Evolutionary conservation across 768 basidiomycete genomes (phyloP), one percentile per base, ranked within the genome.

Genomic region (Auricularia heimuer): DNA sequence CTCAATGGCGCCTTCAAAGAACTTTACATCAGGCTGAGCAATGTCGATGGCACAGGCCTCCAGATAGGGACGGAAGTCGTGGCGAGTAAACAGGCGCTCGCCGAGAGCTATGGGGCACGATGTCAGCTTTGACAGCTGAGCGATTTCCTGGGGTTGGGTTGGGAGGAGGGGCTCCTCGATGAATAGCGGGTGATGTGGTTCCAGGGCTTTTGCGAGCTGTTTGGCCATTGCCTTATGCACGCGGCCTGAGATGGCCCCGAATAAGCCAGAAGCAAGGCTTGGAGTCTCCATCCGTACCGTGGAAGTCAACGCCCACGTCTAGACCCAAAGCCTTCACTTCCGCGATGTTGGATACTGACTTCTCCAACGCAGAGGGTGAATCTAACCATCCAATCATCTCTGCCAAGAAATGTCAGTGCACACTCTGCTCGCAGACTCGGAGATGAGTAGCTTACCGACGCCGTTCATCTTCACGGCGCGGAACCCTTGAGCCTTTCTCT

Each of bases 401-500:
- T 70, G 54, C 63, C 4, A 51, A 33, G 51, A 11, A 33, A 45
- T 47, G 12, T 12, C 44, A 24, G 12, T 47, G 36, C 21, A 63
- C 16, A 21, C 3, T 42, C 29, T 42, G 8, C 39, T 42, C 39
- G 39, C 39, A 10, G 37, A 45, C 7, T 61, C 11, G 2, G 16
- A 6, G 7, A 8, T 1, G 14, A 37, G 11, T 56, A 37, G 71
- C 78, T 14, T 45, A 82, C 84, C 77, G 3, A 81, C 83, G 3
- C 79, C 87, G 70, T 89, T 88, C 86, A 88, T 89, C 76, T 89
- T 89, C 35, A 89, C 85, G 1, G 83, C 84, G 0, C 81, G 83
- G 72, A 89, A 88, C 2, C 86, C 86, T 71, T 89, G 83, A 11
- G 74, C 76, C 67, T 84, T 85, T 3, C 87, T 78, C 24, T 73